Conservation (phyloP, 1,139 yeast species). For the Schizosaccharomyces versatilis region DNA sequence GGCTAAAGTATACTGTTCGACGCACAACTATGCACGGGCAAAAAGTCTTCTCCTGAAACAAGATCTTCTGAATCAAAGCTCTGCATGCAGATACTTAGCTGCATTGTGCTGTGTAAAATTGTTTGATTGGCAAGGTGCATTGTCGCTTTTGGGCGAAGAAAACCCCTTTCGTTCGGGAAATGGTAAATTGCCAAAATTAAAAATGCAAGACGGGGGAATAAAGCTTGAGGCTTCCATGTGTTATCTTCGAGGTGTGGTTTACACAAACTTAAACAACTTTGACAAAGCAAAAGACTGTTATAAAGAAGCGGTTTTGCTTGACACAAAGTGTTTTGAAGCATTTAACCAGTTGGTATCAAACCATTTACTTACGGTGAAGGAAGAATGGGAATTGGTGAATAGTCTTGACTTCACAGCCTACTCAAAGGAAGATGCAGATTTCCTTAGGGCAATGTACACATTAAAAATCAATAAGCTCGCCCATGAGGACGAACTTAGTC, state of each 20-base stretch:
- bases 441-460: slow-evolving; percentile 54
- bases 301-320: slow-evolving; percentile 68
- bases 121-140: slow-evolving; percentile 72
- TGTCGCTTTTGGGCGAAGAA: slow-evolving; percentile 63
- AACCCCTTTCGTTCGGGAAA: slow-evolving; percentile 34
- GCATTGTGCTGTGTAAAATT: slow-evolving; percentile 49
- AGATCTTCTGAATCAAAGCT: slow-evolving; percentile 25
- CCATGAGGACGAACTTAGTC: slow-evolving; percentile 35
- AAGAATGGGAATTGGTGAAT: slow-evolving; percentile 58
- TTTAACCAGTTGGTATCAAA: slow-evolving; percentile 57
- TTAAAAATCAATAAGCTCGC: slow-evolving; percentile 50
- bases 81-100: slow-evolving; percentile 63
- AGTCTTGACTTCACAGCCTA: slow-evolving; percentile 42
- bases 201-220: slow-evolving; percentile 13
- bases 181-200: slow-evolving; percentile 2
- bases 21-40: slow-evolving; percentile 63
- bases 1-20: slow-evolving; percentile 63
- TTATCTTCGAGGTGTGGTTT: slow-evolving; percentile 63
- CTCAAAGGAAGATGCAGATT: slow-evolving; percentile 49
- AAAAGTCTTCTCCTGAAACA: slow-evolving; percentile 32
- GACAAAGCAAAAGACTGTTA: slow-evolving; percentile 74
- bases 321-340: slow-evolving; percentile 85
- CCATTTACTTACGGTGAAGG: slow-evolving; percentile 59
- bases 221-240: slow-evolving; percentile 66
- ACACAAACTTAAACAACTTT: slow-evolving; percentile 62